These are phyloP conservation scores for Lactarius sanguifluus DNA, from an alignment of 768 basidiomycete genomes.

Conservation along the genomic window DNA sequence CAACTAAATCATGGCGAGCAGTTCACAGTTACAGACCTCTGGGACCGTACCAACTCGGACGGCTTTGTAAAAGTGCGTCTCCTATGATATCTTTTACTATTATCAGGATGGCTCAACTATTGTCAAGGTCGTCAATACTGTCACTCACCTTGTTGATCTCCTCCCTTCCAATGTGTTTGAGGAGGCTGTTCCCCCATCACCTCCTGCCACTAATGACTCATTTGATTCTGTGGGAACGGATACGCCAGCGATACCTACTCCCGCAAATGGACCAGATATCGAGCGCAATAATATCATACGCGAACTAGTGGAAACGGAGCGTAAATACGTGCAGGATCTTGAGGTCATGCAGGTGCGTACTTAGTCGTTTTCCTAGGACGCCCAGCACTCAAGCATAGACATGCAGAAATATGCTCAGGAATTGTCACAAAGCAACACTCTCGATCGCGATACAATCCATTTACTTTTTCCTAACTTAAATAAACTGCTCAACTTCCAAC, in stretches of 20 bases:
- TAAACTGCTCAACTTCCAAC: constrained; percentile 94
- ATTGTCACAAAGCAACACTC: constrained; percentile 75
- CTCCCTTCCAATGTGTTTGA: constrained; percentile 71
- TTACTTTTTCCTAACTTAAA: constrained; percentile 93
- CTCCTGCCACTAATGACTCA: constrained; percentile 58
- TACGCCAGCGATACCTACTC: constrained; percentile 39
- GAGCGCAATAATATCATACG: constrained; percentile 76
- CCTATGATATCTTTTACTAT: constrained; percentile 8
- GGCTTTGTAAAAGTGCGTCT: constrained; percentile 86
- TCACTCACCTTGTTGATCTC: constrained; percentile 76
- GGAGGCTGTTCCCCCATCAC: constrained; percentile 53
- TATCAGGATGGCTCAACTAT: constrained; percentile 19
- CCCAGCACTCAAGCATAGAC: neutral
- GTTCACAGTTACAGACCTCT: constrained; percentile 90
- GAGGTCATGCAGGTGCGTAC: constrained; percentile 88
- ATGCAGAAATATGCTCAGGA: constrained; percentile 85
- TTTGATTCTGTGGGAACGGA: constrained; percentile 56
- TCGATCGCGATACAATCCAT: constrained; percentile 95
- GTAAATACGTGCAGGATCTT: constrained; percentile 94
- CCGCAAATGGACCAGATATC: constrained; percentile 59
- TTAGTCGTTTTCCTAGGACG: neutral
- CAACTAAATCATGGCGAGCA: constrained; percentile 69
- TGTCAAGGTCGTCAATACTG: constrained; percentile 81
- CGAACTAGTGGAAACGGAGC: constrained; percentile 93
- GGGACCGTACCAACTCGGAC: constrained; percentile 88